Evolutionary conservation across 2,329 filamentous ascomycete genomes (phyloP), one percentile per base, ranked within the genome.

Genomic region (Cladophialophora bantiana): DNA sequence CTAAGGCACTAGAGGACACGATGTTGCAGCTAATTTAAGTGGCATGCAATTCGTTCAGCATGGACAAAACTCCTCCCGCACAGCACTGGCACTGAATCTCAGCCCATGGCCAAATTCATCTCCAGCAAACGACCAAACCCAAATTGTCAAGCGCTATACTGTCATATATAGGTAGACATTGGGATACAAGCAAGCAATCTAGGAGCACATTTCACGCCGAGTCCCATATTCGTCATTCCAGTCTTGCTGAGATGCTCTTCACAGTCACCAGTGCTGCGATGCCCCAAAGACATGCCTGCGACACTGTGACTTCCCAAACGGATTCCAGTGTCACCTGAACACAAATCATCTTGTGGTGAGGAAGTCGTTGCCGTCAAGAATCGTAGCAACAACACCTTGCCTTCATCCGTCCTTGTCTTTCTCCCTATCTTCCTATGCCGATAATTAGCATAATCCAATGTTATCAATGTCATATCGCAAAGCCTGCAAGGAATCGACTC

Each of bases 341-440:
- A 26, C 20, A 10, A 59, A 34, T 13, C 7, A 7, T 4, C 15
- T 20, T 42, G 7, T 35, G 15, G 31, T 50, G 57, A 50, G 57
- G 57, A 42, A 59, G 57, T 42, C n/a, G 34, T 59, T 18, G 34
- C 57, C 32, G n/a, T 36, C 32, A 26, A 26, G n/a, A 15, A 10
- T 31, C 15, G 42, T 13, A 36, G 57, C 10, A 20, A 59, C 40
- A 34, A 50, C 18, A n/a, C 7, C 32, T 36, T 52, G 10, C 34
- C 15, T 45, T 18, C 15, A 13, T 10, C 20, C 34, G 18, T 4
- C 15, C 26, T 13, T 59, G 32, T 20, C 13, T 2, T 10, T 34
- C 12, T 34, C 35, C 40, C n/a, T 7, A 13, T 50, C 40, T 7
- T 4, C 18, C 18, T 50, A 26, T 50, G 20, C 20, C n/a, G n/a